phyloP scores from a whole-genome alignment of 179 eudicot genomes.

The Amaranthus tricolor region DNA sequence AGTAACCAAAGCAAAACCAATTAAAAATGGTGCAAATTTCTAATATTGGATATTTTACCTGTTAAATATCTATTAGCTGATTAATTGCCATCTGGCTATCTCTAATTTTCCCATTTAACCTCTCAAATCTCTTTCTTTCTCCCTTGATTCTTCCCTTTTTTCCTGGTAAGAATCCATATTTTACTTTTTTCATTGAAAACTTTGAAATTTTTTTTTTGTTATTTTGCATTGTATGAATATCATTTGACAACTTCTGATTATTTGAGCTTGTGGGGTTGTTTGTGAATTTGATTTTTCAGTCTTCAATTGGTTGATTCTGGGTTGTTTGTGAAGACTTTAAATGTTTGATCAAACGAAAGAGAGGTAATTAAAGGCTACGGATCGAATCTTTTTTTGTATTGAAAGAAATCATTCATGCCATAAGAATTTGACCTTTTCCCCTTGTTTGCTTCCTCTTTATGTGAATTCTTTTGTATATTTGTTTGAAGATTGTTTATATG shows the following conservation, averaged over 20 bases:
- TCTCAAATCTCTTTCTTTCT: conserved; percentile 23
- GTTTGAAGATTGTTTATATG: conserved; percentile 2
- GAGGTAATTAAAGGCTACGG: neutral
- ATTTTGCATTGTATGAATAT: neutral
- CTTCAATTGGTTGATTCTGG: neutral
- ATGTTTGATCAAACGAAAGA: neutral
- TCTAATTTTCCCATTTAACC: conserved; percentile 29
- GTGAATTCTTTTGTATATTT: neutral
- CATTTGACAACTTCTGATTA: conserved; percentile 7
- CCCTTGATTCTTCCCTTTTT: conserved; percentile 41
- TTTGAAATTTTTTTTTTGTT: neutral
- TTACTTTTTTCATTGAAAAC: conserved; percentile 3
- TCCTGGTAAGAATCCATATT: conserved; percentile 38
- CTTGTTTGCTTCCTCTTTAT: neutral
- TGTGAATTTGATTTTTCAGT: neutral
- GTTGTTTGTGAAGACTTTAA: neutral
- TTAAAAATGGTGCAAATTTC: neutral
- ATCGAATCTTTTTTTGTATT: conserved; percentile 9
- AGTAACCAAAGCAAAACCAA: neutral
- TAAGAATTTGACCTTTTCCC: neutral
- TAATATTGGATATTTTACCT: conserved; percentile 27
- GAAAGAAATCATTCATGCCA: neutral
- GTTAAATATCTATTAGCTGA: neutral
- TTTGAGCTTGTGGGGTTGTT: conserved; percentile 20
- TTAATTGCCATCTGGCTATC: conserved; percentile 22